Evolutionary conservation across 495 filamentous ascomycete species (phyloP).

Genomic region (Hypoxylon intermedium): DNA sequence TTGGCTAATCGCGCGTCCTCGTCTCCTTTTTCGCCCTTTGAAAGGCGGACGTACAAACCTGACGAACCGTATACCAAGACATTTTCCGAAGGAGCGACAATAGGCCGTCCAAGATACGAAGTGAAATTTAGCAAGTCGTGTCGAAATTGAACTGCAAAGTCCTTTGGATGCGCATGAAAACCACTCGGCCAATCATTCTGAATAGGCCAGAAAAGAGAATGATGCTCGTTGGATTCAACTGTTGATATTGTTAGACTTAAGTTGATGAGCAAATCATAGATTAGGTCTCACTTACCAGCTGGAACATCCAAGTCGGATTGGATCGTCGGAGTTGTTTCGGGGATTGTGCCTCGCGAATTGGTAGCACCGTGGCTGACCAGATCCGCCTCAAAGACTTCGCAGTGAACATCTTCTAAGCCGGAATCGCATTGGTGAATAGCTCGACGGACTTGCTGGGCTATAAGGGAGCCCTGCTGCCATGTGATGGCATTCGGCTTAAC

Average conservation of each 20-base stretch:
- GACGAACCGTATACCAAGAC: not conserved
- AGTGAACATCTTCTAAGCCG: not conserved
- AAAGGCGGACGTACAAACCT: not conserved
- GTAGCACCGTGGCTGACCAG: not conserved
- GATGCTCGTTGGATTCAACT: not conserved
- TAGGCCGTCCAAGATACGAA: not conserved
- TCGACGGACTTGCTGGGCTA: not conserved
- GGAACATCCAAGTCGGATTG: no score
- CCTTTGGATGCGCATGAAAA: no score
- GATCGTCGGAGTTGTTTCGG: no score
- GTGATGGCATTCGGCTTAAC: not conserved
- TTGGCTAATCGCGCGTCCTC: not conserved
- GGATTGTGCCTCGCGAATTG: no score
- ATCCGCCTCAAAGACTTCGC: not conserved
- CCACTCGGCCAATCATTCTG: no score
- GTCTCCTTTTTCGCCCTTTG: not conserved
- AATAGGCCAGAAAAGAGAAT: not conserved
- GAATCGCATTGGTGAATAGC: not conserved
- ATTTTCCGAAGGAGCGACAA: not conserved
- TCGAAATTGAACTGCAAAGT: no score
- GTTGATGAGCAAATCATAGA: not conserved
- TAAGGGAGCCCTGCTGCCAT: not conserved
- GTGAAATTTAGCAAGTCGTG: not conserved
- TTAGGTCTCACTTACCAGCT: not conserved
- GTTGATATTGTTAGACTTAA: not conserved